Percentiles rank a stretch among this genome's conserved stretches.
Conservation (phyloP, 345 rosid genomes). For the Mallotus nudiflorus region DNA sequence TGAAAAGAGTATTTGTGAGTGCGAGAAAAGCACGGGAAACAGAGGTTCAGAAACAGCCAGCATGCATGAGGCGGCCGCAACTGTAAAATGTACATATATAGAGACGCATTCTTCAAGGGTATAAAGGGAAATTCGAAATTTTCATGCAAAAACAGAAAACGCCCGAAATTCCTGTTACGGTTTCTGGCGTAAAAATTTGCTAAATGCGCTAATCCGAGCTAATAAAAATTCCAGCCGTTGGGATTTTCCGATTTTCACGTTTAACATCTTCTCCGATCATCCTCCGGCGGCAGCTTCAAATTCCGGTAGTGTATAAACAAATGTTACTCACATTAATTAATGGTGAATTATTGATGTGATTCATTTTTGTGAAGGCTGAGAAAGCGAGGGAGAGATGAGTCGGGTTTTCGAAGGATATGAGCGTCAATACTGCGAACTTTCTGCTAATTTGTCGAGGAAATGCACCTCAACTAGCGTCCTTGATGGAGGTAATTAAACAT, state of each 20-base stretch:
- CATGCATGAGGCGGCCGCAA: background rate
- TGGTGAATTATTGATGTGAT: background rate
- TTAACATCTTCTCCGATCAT: background rate
- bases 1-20: no score
- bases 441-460: slow-evolving; percentile 21
- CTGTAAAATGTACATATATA: background rate
- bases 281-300: background rate
- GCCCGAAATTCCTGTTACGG: background rate
- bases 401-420: slow-evolving; percentile 18
- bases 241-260: background rate
- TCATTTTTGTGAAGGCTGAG: background rate
- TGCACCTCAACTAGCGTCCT: slow-evolving; percentile 16
- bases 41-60: background rate
- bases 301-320: background rate
- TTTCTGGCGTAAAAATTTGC: slow-evolving; percentile 3
- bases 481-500: slow-evolving; percentile 17
- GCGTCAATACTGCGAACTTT: slow-evolving; percentile 19
- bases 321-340: background rate
- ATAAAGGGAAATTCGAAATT: background rate
- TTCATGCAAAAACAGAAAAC: background rate
- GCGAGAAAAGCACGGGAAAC: slow-evolving; percentile 1
- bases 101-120: background rate
- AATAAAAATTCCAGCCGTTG: background rate
- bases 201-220: background rate
- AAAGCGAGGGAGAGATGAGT: no score